A percentile compares a stretch with the other conserved stretches of the same genome.
Conservation (phyloP, 441 rosid genomes). For the Populus trichocarpa region DNA sequence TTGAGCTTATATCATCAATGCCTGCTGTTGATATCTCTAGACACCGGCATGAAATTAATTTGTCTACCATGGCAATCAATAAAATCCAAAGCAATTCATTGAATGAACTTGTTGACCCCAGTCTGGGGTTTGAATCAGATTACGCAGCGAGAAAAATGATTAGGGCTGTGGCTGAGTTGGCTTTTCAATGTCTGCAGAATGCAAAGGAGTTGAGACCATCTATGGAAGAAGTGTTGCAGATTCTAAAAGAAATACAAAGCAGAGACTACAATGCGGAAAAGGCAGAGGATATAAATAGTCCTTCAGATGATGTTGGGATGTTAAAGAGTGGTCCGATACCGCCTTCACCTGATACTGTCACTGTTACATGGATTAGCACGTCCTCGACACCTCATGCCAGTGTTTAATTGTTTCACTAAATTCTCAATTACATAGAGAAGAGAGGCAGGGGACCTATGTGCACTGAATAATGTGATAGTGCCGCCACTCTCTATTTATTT, state of each 20-base stretch:
- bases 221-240: constrained; percentile 55
- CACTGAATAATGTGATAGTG: background rate
- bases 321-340: constrained; percentile 30
- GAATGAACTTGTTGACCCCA: constrained; percentile 59
- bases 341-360: constrained; percentile 56
- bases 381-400: constrained; percentile 27
- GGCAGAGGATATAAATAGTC: constrained; percentile 23
- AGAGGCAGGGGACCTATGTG: background rate
- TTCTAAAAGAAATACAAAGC: constrained; percentile 40
- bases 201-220: constrained; percentile 75
- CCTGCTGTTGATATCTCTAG: constrained; percentile 91
- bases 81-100: constrained; percentile 61
- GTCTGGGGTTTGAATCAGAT: constrained; percentile 67
- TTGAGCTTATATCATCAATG: constrained; percentile 81
- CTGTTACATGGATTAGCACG: constrained; percentile 49
- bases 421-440: background rate
- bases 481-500: background rate
- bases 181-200: constrained; percentile 75
- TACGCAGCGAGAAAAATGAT: constrained; percentile 39
- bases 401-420: constrained; percentile 11
- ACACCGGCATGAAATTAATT: constrained; percentile 68
- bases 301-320: constrained; percentile 36
- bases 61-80: constrained; percentile 67
- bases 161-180: constrained; percentile 69
- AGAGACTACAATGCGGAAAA: constrained; percentile 20